phyloP scores from a whole-genome alignment of 179 eudicot genomes.

The Beta corolliflora region DNA sequence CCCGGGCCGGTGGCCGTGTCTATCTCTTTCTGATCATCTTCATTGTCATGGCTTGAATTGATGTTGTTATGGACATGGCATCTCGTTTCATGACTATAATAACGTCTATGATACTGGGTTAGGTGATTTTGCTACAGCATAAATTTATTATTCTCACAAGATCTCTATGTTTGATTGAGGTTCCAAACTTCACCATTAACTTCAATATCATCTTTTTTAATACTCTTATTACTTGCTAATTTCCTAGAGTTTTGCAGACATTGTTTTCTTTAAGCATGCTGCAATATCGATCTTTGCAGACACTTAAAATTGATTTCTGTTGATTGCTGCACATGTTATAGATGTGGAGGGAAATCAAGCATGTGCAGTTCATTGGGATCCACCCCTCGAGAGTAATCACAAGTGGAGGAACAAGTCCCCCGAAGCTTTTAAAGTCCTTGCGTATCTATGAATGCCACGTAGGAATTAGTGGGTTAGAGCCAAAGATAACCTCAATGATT shows the following conservation, averaged over 20 bases:
- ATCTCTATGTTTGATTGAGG: not conserved
- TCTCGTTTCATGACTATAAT: not conserved
- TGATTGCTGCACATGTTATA: constrained; percentile 25
- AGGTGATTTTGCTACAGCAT: not conserved
- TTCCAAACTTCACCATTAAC: constrained; percentile 3
- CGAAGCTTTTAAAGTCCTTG: constrained; percentile 67
- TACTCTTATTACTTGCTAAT: not conserved
- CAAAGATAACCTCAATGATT: constrained; percentile 75
- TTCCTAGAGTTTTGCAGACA: not conserved
- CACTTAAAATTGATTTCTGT: constrained; percentile 7
- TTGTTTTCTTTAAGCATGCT: constrained; percentile 6
- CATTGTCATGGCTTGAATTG: not conserved
- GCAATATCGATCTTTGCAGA: constrained; percentile 8
- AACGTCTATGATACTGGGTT: not conserved
- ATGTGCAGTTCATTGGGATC: constrained; percentile 95
- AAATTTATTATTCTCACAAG: not conserved
- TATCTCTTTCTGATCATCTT: not conserved
- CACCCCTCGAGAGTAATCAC: constrained; percentile 71
- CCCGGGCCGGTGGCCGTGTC: not conserved
- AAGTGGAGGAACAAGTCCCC: constrained; percentile 76
- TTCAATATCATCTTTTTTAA: not conserved
- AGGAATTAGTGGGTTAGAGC: constrained; percentile 85
- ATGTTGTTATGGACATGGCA: not conserved
- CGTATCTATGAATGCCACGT: constrained; percentile 95
- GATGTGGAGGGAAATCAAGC: constrained; percentile 74